Evolutionary conservation across 2,329 filamentous ascomycete genomes (phyloP).

Genomic region (Alternaria postmessia): DNA sequence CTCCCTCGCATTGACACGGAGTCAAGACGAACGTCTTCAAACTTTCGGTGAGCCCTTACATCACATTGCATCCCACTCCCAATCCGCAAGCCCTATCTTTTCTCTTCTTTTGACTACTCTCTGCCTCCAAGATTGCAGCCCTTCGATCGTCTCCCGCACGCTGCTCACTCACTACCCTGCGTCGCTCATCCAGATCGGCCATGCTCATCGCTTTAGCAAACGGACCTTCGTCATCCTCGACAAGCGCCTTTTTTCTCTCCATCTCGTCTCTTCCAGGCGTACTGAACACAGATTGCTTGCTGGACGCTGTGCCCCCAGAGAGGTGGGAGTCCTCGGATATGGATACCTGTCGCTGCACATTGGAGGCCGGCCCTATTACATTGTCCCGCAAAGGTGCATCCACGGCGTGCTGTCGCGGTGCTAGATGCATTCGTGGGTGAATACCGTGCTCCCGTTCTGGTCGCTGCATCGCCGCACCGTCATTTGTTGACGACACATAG

Average conservation of each 20-base stretch:
- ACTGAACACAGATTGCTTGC: conserved; percentile 27
- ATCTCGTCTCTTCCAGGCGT: conserved; percentile 44
- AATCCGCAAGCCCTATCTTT: conserved; percentile 3
- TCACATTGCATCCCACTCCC: conserved; percentile 21
- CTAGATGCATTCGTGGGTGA: neutral
- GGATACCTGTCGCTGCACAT: conserved; percentile 3
- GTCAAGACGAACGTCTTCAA: neutral
- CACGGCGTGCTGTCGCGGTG: neutral
- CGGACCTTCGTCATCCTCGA: conserved; percentile 35
- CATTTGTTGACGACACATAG: neutral
- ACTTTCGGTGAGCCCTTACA: conserved; percentile 18
- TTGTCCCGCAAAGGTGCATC: neutral
- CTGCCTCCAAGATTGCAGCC: conserved; percentile 1
- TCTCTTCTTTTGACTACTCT: neutral
- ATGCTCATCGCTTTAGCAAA: conserved; percentile 29
- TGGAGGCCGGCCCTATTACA: neutral
- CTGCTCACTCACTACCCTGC: conserved; percentile 24
- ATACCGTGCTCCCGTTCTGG: neutral
- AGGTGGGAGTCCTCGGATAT: conserved; percentile 5
- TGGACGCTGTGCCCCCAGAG: conserved; percentile 12
- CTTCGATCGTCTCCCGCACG: neutral
- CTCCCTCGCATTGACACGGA: neutral
- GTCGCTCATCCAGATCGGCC: conserved; percentile 24
- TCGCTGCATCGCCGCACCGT: neutral
- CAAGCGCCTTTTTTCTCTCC: conserved; percentile 37